Conservation (phyloP, 176 grass and related monocot genomes). For the Triticum aestivum region IWGSC_CS_RefSeq_v2.1 NC_057813.1:670057349-670057848, state of each 20-base stretch:
- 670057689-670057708: conserved; percentile 26
- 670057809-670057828: too few species aligned
- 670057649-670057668: conserved; percentile 50
- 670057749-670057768: too few species aligned
- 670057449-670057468: background rate
- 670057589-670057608: conserved; percentile 38
- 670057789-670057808: too few species aligned
- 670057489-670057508: conserved; percentile 10
- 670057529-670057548: conserved; percentile 15
- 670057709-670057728: conserved; percentile 58
- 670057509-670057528: conserved; percentile 17
- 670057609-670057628: conserved; percentile 62
- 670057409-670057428: conserved; percentile 22
- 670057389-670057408: background rate
- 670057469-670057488: background rate
- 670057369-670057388: conserved; percentile 59
- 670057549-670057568: conserved; percentile 33
- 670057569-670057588: conserved; percentile 48
- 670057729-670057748: conserved; percentile 32
- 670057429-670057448: background rate
- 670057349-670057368: conserved; percentile 83
- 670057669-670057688: too few species aligned
- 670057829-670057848: too few species aligned
- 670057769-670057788: too few species aligned
- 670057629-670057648: conserved; percentile 52